These are phyloP conservation scores for Hibiscus trionum DNA, from an alignment of 345 rosid genomes.

Conservation along the genomic window DNA sequence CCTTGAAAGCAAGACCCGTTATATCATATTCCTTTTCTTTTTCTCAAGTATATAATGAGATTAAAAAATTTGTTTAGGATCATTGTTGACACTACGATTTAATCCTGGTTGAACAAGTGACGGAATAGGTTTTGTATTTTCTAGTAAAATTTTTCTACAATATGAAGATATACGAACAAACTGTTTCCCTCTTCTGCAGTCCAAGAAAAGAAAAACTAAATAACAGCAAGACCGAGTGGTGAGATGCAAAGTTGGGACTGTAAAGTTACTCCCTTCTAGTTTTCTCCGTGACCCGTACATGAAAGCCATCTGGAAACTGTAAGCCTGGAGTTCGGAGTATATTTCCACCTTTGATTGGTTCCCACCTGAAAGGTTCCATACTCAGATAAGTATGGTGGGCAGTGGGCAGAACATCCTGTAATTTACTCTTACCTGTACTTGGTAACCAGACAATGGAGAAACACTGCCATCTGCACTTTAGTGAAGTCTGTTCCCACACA, in stretches of 20 bases:
- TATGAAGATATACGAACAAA: not conserved
- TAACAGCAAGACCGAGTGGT: not conserved
- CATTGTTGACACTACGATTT: conserved; percentile 17
- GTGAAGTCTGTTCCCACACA: conserved; percentile 93
- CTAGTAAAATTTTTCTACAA: conserved; percentile 5
- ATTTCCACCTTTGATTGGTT: conserved; percentile 62
- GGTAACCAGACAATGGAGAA: conserved; percentile 76
- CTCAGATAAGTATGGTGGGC: not conserved
- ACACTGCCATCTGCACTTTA: conserved; percentile 76
- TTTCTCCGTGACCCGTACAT: conserved; percentile 45
- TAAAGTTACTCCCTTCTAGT: conserved; percentile 7
- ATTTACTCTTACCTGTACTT: conserved; percentile 55
- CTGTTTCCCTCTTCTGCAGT: conserved; percentile 14
- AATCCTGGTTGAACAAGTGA: conserved; percentile 6
- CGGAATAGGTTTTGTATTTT: not conserved
- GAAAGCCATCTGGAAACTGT: conserved; percentile 76
- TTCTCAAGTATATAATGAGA: conserved; percentile 9
- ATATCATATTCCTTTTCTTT: not conserved
- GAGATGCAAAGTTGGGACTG: conserved; percentile 11
- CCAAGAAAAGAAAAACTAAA: conserved; percentile 1
- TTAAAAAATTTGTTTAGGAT: conserved; percentile 14
- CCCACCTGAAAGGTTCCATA: conserved; percentile 49
- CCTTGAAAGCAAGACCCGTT: conserved; percentile 5
- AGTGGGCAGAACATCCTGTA: not conserved
- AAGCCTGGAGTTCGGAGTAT: conserved; percentile 75